Base-by-base conservation (phyloP, 1,284 basidiomycete species). In the Ustilago bromivora region DNA sequence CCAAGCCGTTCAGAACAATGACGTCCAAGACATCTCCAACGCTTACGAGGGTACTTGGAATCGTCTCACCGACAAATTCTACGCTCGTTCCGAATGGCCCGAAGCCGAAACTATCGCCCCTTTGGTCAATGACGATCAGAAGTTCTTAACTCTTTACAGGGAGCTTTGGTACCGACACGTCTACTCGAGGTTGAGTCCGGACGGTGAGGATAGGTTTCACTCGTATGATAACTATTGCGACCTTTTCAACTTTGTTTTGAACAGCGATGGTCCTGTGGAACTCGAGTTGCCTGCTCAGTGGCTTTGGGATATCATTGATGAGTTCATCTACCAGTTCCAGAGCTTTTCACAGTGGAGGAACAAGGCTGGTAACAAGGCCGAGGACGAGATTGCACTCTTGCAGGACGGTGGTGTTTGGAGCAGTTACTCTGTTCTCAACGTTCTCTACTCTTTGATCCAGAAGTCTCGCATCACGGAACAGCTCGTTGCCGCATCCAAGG, bases 151-250 rank as follows among this genome's bases (percentile, higher is more conserved):
- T 71, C 91, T 99, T 28, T 99, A 99, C 88, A 92, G 95, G 79
- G 96, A 98, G 87, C 90, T 97, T 15, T 95, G 95, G 88, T 95
- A 93, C 87, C 82, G 89, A 56, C 95, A 98, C 86, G 94, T 98
- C 59, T 98, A 98, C 88, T 97, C 96, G 10, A 92, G 95, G 55
- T 90, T 98, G 56, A 92, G 93, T 84, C 96, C 96, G 64, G 94
- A 97, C 87, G 92, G 98, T 78, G 96, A 98, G 87, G 96, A 98
- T 88, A 92, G 96, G 63, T 96, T 98, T 90, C 94, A 97, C 87
- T 96, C 95, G 2, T 99, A 98, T 88, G 96, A 98, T 87, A 97
- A 98, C 88, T 97, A 95, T 87, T 98, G 96, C 90, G 94, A 97
- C 87, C 89, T 99, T 78, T 93, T 98, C 91, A 98, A 98, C 88